A percentile compares a stretch with the other conserved stretches of the same genome.
Conservation (phyloP, 164 flowering plant genomes). For the Vitis labrusca region DNA sequence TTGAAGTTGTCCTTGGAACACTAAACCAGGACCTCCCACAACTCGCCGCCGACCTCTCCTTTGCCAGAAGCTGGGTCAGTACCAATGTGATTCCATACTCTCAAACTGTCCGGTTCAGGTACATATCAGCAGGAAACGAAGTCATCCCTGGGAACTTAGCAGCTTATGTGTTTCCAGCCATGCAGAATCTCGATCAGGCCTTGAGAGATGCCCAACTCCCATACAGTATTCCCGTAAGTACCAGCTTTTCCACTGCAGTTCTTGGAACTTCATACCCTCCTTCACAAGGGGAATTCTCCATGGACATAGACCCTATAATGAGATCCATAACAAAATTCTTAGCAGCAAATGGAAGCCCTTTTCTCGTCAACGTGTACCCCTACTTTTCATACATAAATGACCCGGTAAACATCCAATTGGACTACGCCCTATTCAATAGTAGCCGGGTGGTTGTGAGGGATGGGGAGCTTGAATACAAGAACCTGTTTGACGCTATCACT, state of each 20-base stretch:
- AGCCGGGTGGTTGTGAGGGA: slow-evolving; percentile 3
- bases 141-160: slow-evolving; percentile 8
- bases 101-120: not conserved
- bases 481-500: slow-evolving; percentile 21
- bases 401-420: not conserved
- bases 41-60: not conserved
- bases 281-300: not conserved
- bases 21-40: slow-evolving; percentile 1
- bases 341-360: not conserved
- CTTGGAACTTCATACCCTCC: slow-evolving; percentile 19
- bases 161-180: not conserved
- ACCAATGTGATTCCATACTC: slow-evolving; percentile 5
- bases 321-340: not conserved
- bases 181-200: slow-evolving; percentile 5
- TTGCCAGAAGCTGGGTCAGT: slow-evolving; percentile 8
- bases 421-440: slow-evolving; percentile 12
- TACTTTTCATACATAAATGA: slow-evolving; percentile 15
- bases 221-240: slow-evolving; percentile 1
- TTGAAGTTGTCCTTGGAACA: not conserved
- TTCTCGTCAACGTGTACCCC: slow-evolving; percentile 22
- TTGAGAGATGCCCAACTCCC: not conserved
- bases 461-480: slow-evolving; percentile 12
- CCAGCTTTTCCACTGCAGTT: not conserved
- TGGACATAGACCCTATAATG: not conserved
- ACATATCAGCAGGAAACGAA: slow-evolving; percentile 18